These are phyloP conservation scores for Papiliotrema nemorosa DNA, from an alignment of 1,284 basidiomycete genomes.

Conservation along the genomic window DNA sequence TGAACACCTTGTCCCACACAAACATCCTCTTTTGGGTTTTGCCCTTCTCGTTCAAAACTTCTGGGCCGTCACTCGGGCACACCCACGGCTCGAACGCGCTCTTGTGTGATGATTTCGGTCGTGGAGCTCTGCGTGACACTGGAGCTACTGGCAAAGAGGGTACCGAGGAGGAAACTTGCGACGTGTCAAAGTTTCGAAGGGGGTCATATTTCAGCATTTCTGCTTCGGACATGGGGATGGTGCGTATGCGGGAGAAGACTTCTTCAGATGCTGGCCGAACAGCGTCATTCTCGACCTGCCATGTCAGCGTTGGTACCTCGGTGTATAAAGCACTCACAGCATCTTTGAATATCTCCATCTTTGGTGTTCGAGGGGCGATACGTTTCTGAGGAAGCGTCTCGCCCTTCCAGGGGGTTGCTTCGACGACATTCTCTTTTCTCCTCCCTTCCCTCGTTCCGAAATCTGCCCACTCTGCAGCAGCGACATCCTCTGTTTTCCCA, in stretches of 20 bases:
- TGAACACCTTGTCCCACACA: constrained; percentile 47
- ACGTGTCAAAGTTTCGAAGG: neutral
- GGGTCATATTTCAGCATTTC: constrained; percentile 58
- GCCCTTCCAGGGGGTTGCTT: constrained; percentile 52
- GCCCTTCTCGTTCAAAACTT: constrained; percentile 35
- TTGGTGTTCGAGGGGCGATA: constrained; percentile 48
- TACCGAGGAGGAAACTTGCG: neutral
- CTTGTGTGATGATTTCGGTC: constrained; percentile 14
- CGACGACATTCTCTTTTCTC: constrained; percentile 53
- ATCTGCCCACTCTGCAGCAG: constrained; percentile 50
- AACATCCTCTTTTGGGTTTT: constrained; percentile 48
- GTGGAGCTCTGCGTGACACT: constrained; percentile 29
- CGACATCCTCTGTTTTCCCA: constrained; percentile 17
- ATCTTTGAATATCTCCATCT: constrained; percentile 55
- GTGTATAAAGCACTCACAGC: constrained; percentile 30
- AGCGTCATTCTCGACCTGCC: constrained; percentile 21
- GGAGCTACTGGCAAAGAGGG: constrained; percentile 23
- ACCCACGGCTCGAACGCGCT: constrained; percentile 31
- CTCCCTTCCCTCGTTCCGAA: constrained; percentile 52
- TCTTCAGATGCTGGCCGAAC: constrained; percentile 35
- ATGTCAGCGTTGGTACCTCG: constrained; percentile 3
- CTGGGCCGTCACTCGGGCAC: constrained; percentile 42
- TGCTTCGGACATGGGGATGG: constrained; percentile 43
- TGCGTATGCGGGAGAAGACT: constrained; percentile 41
- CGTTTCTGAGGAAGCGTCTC: constrained; percentile 50